Evolutionary conservation across 1,284 basidiomycete genomes (phyloP).

Genomic region (Trametes versicolor): DNA sequence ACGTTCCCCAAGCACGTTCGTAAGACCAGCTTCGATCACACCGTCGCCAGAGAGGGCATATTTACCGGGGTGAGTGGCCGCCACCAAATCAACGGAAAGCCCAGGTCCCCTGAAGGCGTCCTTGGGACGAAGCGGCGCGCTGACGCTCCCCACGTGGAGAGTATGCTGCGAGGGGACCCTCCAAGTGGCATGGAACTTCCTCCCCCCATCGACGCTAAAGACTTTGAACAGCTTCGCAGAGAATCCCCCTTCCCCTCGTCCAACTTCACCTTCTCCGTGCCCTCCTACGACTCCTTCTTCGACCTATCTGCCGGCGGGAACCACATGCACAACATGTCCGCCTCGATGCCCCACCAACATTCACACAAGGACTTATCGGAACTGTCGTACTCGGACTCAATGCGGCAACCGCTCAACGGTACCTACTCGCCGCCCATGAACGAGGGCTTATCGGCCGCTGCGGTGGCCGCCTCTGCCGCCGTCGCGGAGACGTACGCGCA

Average conservation of each 20-base stretch:
- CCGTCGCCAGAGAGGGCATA: conserved; percentile 75
- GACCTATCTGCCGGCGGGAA: conserved; percentile 49
- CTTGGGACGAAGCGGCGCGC: conserved; percentile 79
- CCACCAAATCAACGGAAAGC: conserved; percentile 83
- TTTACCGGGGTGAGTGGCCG: conserved; percentile 66
- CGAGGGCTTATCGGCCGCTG: conserved; percentile 70
- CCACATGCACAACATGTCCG: conserved; percentile 33
- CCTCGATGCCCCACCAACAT: conserved; percentile 31
- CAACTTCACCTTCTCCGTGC: conserved; percentile 82
- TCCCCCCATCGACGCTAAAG: conserved; percentile 41
- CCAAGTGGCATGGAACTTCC: conserved; percentile 59
- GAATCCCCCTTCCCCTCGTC: conserved; percentile 73
- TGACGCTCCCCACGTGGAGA: conserved; percentile 78
- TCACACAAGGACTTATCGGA: conserved; percentile 36
- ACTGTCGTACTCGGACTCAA: conserved; percentile 48
- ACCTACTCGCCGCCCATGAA: conserved; percentile 38
- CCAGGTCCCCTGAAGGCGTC: conserved; percentile 67
- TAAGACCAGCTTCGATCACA: conserved; percentile 94
- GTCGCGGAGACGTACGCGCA: conserved; percentile 77
- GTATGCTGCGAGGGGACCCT: conserved; percentile 79
- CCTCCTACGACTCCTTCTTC: conserved; percentile 76
- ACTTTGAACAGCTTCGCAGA: conserved; percentile 39
- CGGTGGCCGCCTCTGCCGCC: conserved; percentile 67
- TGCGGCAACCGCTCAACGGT: conserved; percentile 41
- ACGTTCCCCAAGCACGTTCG: conserved; percentile 85